These are phyloP conservation scores for Rhizopus delemar DNA, from an alignment of 371 early-diverging fungal genomes.

Conservation along the genomic window DNA sequence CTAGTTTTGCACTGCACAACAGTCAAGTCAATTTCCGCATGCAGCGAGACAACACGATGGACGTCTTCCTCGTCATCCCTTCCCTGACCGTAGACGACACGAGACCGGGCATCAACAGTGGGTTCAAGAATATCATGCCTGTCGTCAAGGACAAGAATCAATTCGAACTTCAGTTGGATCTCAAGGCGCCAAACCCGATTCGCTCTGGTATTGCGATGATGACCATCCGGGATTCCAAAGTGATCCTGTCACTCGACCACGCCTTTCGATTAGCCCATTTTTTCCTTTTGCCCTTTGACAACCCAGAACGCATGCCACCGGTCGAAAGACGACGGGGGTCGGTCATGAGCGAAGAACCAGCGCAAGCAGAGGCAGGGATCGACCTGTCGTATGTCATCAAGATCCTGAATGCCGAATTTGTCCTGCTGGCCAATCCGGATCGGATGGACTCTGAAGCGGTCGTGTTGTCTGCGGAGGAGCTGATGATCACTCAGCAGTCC, in stretches of 20 bases:
- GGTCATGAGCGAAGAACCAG: neutral
- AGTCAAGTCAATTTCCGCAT: slow-evolving; percentile 60
- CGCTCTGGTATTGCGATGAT: slow-evolving; percentile 58
- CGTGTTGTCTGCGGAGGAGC: slow-evolving; percentile 76
- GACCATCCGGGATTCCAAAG: slow-evolving; percentile 81
- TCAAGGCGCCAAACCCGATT: slow-evolving; percentile 41
- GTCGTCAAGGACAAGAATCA: slow-evolving; percentile 43
- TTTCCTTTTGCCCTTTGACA: slow-evolving; percentile 63
- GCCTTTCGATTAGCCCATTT: slow-evolving; percentile 72
- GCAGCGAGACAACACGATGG: slow-evolving; percentile 63
- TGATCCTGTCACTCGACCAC: slow-evolving; percentile 86
- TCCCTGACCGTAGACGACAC: slow-evolving; percentile 84
- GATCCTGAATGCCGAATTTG: slow-evolving; percentile 83
- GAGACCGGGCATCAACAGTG: slow-evolving; percentile 72
- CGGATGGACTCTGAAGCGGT: slow-evolving; percentile 82
- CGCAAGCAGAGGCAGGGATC: slow-evolving; percentile 23
- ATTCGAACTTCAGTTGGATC: slow-evolving; percentile 43
- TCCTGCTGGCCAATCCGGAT: slow-evolving; percentile 82
- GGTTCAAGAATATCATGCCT: slow-evolving; percentile 85
- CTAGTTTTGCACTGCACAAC: slow-evolving; percentile 55
- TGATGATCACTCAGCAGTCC: slow-evolving; percentile 78
- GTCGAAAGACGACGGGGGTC: neutral
- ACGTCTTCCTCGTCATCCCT: slow-evolving; percentile 68
- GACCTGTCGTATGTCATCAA: slow-evolving; percentile 71
- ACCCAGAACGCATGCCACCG: neutral